A percentile compares a stretch with the other conserved stretches of the same genome.
These are phyloP conservation scores for Apiotrichum gracile DNA, from an alignment of 1,284 basidiomycete genomes.

Conservation along the genomic window DNA sequence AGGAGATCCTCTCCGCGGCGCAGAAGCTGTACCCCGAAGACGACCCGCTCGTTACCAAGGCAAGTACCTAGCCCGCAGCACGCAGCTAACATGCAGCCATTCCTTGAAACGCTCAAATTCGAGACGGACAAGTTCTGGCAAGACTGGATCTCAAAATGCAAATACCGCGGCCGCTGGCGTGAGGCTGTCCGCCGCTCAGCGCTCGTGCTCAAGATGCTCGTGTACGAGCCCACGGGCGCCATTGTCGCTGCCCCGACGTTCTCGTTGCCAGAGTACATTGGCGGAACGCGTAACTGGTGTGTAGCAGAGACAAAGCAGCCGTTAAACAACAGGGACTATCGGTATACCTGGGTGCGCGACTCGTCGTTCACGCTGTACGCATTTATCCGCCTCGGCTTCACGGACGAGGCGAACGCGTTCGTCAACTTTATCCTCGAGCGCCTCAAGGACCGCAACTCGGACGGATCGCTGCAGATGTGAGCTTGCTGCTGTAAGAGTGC, in stretches of 20 bases:
- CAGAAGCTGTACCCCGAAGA: constrained; percentile 53
- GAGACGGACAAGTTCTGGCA: constrained; percentile 81
- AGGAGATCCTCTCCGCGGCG: constrained; percentile 53
- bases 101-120: constrained; percentile 28
- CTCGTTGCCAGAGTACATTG: constrained; percentile 82
- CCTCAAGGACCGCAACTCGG: constrained; percentile 69
- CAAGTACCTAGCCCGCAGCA: constrained; percentile 25
- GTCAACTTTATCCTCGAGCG: constrained; percentile 84
- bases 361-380: constrained; percentile 88
- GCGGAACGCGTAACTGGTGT: constrained; percentile 75
- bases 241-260: constrained; percentile 91
- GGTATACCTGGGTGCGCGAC: constrained; percentile 64
- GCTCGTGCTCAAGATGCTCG: constrained; percentile 56
- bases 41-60: constrained; percentile 62
- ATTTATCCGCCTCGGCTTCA: constrained; percentile 82
- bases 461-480: constrained; percentile 83
- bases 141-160: constrained; percentile 64
- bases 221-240: constrained; percentile 55
- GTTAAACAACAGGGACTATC: constrained; percentile 33
- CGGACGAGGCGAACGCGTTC: constrained; percentile 64
- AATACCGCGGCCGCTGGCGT: constrained; percentile 84
- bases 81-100: constrained; percentile 2
- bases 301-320: neutral
- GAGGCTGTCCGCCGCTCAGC: constrained; percentile 83
- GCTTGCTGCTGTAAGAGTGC: constrained; percentile 16